Conservation (phyloP, 192 early-diverging fungal genomes). For the Dissophora globulifera region DNA sequence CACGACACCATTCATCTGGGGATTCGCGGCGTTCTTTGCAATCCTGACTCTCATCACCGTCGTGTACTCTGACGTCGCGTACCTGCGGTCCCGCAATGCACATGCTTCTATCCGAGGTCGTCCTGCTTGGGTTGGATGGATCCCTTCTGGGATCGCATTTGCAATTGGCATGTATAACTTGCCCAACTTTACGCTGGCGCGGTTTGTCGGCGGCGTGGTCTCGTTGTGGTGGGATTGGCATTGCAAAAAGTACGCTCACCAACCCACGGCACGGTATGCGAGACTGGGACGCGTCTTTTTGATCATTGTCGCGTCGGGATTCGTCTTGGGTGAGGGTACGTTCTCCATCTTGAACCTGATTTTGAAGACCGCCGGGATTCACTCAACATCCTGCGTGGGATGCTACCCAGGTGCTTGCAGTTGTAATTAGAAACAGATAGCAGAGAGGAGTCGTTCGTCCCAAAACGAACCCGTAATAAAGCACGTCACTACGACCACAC, state of each 20-base stretch:
- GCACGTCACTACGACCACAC: too few species aligned
- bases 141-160: slow-evolving; percentile 82
- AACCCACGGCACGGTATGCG: slow-evolving; percentile 47
- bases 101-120: slow-evolving; percentile 11
- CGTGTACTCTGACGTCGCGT: slow-evolving; percentile 34
- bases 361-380: slow-evolving; percentile 55
- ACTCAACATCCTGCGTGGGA: slow-evolving; percentile 37
- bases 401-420: slow-evolving; percentile 27
- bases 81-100: slow-evolving; percentile 7
- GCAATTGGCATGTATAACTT: slow-evolving; percentile 85
- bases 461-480: too few species aligned
- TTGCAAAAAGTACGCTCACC: slow-evolving; percentile 39
- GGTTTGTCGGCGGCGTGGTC: slow-evolving; percentile 70
- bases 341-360: slow-evolving; percentile 74
- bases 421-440: slow-evolving; percentile 42
- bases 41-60: slow-evolving; percentile 48
- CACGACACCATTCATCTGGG: slow-evolving; percentile 67
- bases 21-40: slow-evolving; percentile 69
- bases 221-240: slow-evolving; percentile 63
- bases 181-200: slow-evolving; percentile 78
- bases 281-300: slow-evolving; percentile 66
- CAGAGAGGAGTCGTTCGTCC: too few species aligned
- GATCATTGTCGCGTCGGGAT: slow-evolving; percentile 77
- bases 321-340: slow-evolving; percentile 80
- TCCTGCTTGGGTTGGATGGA: slow-evolving; percentile 58